Conservation (phyloP, 257 asterid species). For the Penstemon eatonii region DNA sequence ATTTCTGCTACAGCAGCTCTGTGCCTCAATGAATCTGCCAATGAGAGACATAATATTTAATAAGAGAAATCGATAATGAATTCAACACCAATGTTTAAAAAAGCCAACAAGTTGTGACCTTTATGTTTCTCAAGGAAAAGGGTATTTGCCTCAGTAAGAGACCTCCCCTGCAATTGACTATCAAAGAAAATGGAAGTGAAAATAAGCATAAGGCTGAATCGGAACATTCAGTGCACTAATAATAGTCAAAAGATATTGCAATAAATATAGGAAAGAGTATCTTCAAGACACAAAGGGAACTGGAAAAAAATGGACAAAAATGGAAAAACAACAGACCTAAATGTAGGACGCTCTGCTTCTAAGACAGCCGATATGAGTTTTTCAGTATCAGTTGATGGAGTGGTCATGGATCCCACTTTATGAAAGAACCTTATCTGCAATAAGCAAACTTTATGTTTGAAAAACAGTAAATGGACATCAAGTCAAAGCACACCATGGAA, state of each 20-base stretch:
- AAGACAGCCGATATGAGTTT: slow-evolving; percentile 76
- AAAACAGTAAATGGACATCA: no score
- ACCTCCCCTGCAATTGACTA: slow-evolving; percentile 80
- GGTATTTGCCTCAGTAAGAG: slow-evolving; percentile 76
- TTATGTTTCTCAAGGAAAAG: slow-evolving; percentile 71
- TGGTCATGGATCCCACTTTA: slow-evolving; percentile 68
- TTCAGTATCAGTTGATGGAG: slow-evolving; percentile 70
- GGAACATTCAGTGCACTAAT: slow-evolving; percentile 5
- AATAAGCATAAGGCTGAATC: slow-evolving; percentile 20
- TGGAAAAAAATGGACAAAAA: no score
- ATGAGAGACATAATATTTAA: slow-evolving; percentile 14
- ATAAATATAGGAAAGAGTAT: neutral
- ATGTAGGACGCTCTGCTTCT: slow-evolving; percentile 73
- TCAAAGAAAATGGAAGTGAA: slow-evolving; percentile 26
- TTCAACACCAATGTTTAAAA: slow-evolving; percentile 10
- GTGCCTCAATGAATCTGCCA: slow-evolving; percentile 75
- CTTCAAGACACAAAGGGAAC: neutral
- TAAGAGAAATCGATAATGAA: slow-evolving; percentile 1
- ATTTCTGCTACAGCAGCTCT: slow-evolving; percentile 95
- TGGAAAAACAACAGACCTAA: slow-evolving; percentile 49
- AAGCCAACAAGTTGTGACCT: slow-evolving; percentile 43
- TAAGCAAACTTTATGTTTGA: slow-evolving; percentile 2
- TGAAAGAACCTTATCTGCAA: slow-evolving; percentile 79
- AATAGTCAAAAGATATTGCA: neutral
- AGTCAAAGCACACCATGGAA: no score